A percentile compares a stretch with the other conserved stretches of the same genome.
Conservation (phyloP, 805 yeast genomes). For the Monosporozyma aerobia region DNA sequence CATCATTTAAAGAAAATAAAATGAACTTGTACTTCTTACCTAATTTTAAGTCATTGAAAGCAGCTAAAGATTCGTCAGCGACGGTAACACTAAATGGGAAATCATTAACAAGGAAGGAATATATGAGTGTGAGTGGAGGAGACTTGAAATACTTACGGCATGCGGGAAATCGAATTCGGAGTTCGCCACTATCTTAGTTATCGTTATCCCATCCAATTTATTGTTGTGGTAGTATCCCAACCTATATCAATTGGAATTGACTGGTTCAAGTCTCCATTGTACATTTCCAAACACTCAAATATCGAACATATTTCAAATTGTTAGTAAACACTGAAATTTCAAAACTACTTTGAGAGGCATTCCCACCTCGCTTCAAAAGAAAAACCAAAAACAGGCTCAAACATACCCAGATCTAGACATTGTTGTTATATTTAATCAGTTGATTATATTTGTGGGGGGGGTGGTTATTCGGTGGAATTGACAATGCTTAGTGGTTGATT, state of each 20-base stretch:
- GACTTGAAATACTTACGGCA: not conserved
- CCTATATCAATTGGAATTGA: not conserved
- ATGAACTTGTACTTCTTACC: conserved; percentile 84
- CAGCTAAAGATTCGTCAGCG: conserved; percentile 82
- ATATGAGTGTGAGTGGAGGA: not conserved
- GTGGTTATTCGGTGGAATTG: not conserved
- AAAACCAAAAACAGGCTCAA: not conserved
- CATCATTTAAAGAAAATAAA: conserved; percentile 70
- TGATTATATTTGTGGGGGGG: not conserved
- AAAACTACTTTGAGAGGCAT: not conserved
- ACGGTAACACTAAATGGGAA: conserved; percentile 53
- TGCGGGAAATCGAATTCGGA: not conserved
- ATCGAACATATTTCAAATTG: not conserved
- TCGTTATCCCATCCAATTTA: too few species aligned
- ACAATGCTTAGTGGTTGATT: not conserved
- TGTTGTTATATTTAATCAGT: conserved; percentile 3
- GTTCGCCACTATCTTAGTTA: not conserved
- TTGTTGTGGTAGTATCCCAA: too few species aligned
- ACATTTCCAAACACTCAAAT: not conserved
- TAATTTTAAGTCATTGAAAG: conserved; percentile 92
- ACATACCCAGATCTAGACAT: conserved; percentile 34
- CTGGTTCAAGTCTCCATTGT: not conserved
- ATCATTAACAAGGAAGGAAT: not conserved
- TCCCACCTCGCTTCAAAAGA: not conserved
- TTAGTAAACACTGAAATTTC: not conserved